Evolutionary conservation across 2,329 filamentous ascomycete genomes (phyloP), one percentile per base, ranked within the genome.

Genomic region (Hypoxylon sp.): DNA sequence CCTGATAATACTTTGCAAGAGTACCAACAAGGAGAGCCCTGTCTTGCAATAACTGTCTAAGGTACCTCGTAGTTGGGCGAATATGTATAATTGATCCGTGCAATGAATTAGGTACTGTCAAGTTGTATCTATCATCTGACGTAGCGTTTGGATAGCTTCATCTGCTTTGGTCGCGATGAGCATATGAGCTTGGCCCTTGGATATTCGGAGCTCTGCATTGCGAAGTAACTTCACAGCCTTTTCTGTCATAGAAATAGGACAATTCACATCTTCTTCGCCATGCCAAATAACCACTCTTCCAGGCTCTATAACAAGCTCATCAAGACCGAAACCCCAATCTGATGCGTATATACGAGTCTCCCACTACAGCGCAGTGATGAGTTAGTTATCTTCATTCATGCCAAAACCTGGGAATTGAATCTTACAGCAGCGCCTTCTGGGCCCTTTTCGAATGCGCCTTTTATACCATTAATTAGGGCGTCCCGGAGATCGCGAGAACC

Each of bases 311-410:
- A 53, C 35, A 13, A 75, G 24, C 3, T 73, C 69, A 2, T 71
- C 66, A 9, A 75, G 60, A n/a, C 59, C 54, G 54, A 76, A 76
- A 10, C 71, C 73, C 73, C 74, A 76, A 14, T 69, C 60, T 59
- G 59, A 13, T 54, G 55, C 14, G 58, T 67, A 59, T 51, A 60
- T 42, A 1, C 50, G 37, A 5, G 58, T 59, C 24, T 67, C 64
- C 59, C 64, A 67, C 64, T 67, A 44, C 0, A 31, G 8, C 17
- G 10, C 1, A 22, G 53, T 3, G 24, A 53, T 42, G 47, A 29
- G 37, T 64, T 10, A 64, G 61, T 22, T 5, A 37, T 44, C 6
- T 19, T 9, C 8, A 19, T 42, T 14, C 39, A 19, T 19, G n/a
- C 2, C 6, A 14, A 46, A 42, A 46, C 31, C 11, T 47, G 10